Evolutionary conservation across 2,329 filamentous ascomycete species (phyloP).

Genomic region (Phyllosticta capitalensis): DNA sequence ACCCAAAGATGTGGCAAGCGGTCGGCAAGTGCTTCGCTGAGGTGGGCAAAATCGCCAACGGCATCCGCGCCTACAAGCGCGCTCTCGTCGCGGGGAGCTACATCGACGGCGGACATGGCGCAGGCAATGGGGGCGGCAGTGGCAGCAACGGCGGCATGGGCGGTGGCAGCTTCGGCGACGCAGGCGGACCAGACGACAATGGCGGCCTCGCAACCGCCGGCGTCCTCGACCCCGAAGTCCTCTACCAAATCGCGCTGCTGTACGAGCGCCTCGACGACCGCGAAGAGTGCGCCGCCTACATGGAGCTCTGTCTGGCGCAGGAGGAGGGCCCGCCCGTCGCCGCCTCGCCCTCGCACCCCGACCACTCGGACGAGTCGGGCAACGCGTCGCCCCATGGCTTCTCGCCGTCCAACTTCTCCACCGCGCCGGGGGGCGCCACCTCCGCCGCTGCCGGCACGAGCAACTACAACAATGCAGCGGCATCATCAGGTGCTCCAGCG

Average conservation of each 20-base stretch:
- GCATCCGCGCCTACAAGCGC: slow-evolving; percentile 89
- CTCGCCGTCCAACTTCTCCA: slow-evolving; percentile 14
- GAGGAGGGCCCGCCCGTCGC: slow-evolving; percentile 54
- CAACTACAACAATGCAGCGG: slow-evolving; percentile 21
- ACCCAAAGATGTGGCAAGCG: slow-evolving; percentile 98
- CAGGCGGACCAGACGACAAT: slow-evolving; percentile 36
- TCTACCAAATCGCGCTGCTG: slow-evolving; percentile 81
- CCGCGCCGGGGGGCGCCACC: slow-evolving; percentile 18
- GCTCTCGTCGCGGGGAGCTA: slow-evolving; percentile 82
- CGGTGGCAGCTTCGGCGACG: slow-evolving; percentile 42
- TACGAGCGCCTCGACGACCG: slow-evolving; percentile 73
- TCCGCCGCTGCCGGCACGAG: not conserved
- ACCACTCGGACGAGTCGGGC: not conserved
- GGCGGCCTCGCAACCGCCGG: slow-evolving; percentile 31
- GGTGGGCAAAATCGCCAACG: slow-evolving; percentile 77
- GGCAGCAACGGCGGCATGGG: slow-evolving; percentile 44
- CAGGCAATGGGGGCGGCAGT: slow-evolving; percentile 35
- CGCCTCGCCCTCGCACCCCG: not conserved
- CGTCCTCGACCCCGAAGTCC: slow-evolving; percentile 77
- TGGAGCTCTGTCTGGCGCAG: slow-evolving; percentile 91
- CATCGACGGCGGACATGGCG: slow-evolving; percentile 58
- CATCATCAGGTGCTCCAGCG: slow-evolving; percentile 13
- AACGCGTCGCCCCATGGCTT: slow-evolving; percentile 21
- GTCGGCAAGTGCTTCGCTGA: slow-evolving; percentile 87
- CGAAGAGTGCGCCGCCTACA: slow-evolving; percentile 79